Evolutionary conservation across 1,284 basidiomycete genomes (phyloP), one percentile per base, ranked within the genome.

Genomic region (Cerioporus squamosus): DNA sequence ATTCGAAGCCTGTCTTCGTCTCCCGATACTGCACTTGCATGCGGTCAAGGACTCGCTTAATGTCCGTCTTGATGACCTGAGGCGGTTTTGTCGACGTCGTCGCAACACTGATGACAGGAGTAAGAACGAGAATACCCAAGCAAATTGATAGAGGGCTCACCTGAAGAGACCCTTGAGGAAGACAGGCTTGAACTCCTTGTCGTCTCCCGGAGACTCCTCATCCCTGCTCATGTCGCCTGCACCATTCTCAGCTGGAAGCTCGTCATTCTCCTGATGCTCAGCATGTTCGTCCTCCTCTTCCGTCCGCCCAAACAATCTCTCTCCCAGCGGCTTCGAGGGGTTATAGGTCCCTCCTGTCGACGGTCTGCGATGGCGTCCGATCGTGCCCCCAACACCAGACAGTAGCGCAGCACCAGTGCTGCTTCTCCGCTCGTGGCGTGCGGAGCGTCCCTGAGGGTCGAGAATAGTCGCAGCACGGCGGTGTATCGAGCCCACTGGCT

Each of bases 11-110:
- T 55, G 87, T 84, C 72, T 89, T 91, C 67, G 88, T 95, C 72
- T 96, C 93, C 40, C 94, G 85, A 73, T 97, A 94, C 73, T 95
- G 94, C 48, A 99, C 91, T 60, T 96, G 94, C 84, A 98, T 94
- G 47, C 95, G 85, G 66, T 97, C 93, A 43, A 99, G 81, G 1
- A 98, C 95, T 17, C 87, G 85, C 44, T 87, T 83, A 62, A 99
- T 89, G 73, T 98, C 95, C 38, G 82, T 78, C 69, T 94, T 91
- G 74, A 98, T 88, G 14, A 86, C 82, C 6, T 83, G 77, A 2
- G 95, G 91, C 9, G 91, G 76, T 71, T 97, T 98, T 8, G 95
- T 96, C 36, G 94, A 93, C 0, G 97, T 99, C 10, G 97, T 99
- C 31, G 94, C 91, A 40, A 98, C 97, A 66, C 91, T 94, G 61